Percentiles rank a stretch among this genome's conserved stretches.
Evolutionary conservation across 257 asterid species (phyloP).

Genomic region (Cruciata laevipes): DNA sequence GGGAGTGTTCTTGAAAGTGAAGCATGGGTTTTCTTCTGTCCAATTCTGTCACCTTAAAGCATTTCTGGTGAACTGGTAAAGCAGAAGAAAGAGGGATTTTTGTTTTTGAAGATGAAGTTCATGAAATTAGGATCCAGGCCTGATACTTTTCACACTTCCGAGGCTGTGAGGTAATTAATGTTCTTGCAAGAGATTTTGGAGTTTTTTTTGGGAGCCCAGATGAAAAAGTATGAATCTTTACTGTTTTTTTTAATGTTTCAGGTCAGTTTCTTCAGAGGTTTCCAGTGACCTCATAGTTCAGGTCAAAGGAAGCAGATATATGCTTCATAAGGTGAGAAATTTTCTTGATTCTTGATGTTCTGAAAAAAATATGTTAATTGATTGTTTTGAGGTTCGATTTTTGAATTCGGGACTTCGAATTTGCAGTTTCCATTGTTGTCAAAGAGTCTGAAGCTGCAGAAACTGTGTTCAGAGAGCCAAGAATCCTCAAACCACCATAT

Average conservation of each 20-base stretch:
- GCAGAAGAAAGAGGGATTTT: not conserved
- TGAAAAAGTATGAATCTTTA: not conserved
- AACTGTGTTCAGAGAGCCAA: conserved; percentile 45
- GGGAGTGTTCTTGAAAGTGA: conserved; percentile 23
- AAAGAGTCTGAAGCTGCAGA: conserved; percentile 60
- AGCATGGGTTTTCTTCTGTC: conserved; percentile 28
- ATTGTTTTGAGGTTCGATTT: not conserved
- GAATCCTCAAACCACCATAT: conserved; percentile 50
- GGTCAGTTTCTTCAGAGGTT: conserved; percentile 79
- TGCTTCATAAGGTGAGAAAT: conserved; percentile 70
- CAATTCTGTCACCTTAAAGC: conserved; percentile 22
- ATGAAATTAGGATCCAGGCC: conserved; percentile 89
- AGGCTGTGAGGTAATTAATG: conserved; percentile 39
- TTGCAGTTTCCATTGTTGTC: conserved; percentile 87
- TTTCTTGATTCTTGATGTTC: not conserved
- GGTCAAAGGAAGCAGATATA: conserved; percentile 62
- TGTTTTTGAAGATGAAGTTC: conserved; percentile 60
- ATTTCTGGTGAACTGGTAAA: conserved; percentile 20
- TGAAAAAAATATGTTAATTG: not conserved
- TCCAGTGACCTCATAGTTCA: conserved; percentile 75
- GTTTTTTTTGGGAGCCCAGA: not conserved
- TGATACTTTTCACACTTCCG: conserved; percentile 68
- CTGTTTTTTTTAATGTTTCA: conserved; percentile 17
- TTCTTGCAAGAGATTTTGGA: not conserved
- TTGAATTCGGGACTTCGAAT: not conserved